These are phyloP conservation scores for Spathaspora sp. DNA, from an alignment of 805 yeast genomes.

Conservation along the genomic window DNA sequence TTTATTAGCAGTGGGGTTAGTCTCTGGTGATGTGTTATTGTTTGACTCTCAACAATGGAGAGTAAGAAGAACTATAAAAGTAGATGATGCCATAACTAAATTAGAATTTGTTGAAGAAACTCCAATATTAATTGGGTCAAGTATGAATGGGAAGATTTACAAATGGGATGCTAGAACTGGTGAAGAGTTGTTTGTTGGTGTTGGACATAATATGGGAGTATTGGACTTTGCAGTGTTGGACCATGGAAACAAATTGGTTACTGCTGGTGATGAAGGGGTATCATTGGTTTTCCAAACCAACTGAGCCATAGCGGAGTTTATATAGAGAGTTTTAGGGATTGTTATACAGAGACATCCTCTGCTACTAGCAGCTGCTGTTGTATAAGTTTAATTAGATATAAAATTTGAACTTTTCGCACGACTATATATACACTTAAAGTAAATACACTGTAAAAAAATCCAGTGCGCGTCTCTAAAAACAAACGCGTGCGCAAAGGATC, in stretches of 20 bases:
- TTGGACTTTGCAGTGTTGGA: constrained; percentile 75
- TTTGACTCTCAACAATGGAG: constrained; percentile 87
- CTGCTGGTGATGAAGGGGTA: constrained; percentile 98
- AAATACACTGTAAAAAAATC: background rate
- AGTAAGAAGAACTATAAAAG: constrained; percentile 63
- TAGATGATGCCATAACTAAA: constrained; percentile 84
- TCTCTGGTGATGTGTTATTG: constrained; percentile 79
- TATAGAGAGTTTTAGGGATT: no score
- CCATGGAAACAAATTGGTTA: constrained; percentile 65
- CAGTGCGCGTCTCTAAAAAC: background rate
- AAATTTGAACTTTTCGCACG: background rate
- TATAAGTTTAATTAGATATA: background rate
- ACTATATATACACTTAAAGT: background rate
- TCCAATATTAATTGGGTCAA: constrained; percentile 62
- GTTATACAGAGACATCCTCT: no score
- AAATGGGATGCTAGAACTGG: constrained; percentile 91
- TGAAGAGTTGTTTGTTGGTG: constrained; percentile 68
- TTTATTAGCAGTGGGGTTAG: constrained; percentile 79
- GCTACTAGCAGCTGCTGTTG: background rate
- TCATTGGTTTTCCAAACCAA: constrained; percentile 56
- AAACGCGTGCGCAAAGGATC: no score
- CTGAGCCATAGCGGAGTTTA: no score
- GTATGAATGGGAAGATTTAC: constrained; percentile 82
- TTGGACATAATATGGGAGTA: constrained; percentile 93
- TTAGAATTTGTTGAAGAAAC: constrained; percentile 59